A percentile compares a stretch with the other conserved stretches of the same genome.
Evolutionary conservation across 768 basidiomycete genomes (phyloP).

Genomic region (Rhizopogon salebrosus): DNA sequence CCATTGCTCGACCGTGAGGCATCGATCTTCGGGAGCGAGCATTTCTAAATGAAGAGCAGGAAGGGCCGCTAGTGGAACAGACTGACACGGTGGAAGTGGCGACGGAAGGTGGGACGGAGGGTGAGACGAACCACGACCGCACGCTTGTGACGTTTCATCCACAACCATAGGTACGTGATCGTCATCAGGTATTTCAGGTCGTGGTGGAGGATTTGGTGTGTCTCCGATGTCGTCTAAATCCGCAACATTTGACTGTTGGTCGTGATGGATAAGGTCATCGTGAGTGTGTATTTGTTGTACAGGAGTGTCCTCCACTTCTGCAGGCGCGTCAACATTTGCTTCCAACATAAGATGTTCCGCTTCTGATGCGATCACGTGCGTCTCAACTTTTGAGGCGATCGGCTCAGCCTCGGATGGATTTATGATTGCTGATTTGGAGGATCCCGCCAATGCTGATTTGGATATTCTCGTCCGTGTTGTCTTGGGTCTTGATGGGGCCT

Average conservation of each 20-base stretch:
- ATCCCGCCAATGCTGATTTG: not conserved
- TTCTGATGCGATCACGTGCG: not conserved
- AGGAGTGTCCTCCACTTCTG: not conserved
- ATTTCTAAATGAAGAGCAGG: slow-evolving; percentile 9
- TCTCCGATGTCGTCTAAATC: not conserved
- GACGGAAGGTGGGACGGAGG: not conserved
- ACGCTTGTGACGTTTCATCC: not conserved
- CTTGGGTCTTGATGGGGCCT: not conserved
- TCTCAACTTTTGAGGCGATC: not conserved
- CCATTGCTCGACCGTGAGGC: slow-evolving; percentile 83
- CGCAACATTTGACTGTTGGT: not conserved
- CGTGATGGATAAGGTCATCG: not conserved
- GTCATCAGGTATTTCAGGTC: not conserved
- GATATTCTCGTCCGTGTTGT: not conserved
- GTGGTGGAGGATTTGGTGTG: not conserved
- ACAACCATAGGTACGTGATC: not conserved
- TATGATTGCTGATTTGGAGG: not conserved
- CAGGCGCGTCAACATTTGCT: not conserved
- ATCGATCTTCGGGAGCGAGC: slow-evolving; percentile 45
- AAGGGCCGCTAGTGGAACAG: slow-evolving; percentile 6
- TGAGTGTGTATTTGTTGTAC: not conserved
- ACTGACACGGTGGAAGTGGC: slow-evolving; percentile 7
- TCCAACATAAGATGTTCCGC: not conserved
- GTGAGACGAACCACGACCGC: not conserved
- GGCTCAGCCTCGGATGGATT: not conserved